Base-by-base conservation (phyloP, 2,329 filamentous ascomycete genomes). In the Pseudovirgaria hyperparasitica region DNA sequence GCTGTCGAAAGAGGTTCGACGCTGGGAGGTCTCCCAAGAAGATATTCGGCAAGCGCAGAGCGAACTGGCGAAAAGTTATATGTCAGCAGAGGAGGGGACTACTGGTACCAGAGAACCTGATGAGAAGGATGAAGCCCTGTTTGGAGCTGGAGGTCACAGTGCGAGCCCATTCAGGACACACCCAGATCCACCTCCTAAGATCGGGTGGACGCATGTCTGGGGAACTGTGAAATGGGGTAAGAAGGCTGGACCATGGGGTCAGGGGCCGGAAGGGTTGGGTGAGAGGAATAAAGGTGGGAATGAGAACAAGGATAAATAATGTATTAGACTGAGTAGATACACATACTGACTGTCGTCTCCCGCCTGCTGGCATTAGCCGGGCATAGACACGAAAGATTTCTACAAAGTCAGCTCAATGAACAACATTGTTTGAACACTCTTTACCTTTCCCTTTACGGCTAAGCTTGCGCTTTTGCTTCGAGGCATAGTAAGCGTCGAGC, bases 1-100 rank as follows among this genome's bases (percentile, higher is more conserved):
- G 3, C 44, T 85, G 20, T 67, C 73, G 1, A 36, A 48, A 1
- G 71, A 78, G 34, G 67, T 71, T 6, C 54, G 81, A 25, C 67
- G 75, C 40, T 84, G 79, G 79, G 78, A 82, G 44, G 38, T 42
- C 6, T 20, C 31, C 2, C 7, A 23, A 17, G 20, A 31, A 11
- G 28, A 13, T 3, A 18, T 16, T 33, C 18, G 22, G 25, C 20
- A 7, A 7, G 19, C 21, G 34, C 12, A 13, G 13, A 5, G 10
- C 22, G 30, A 11, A 5, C 14, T 8, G 22, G 25, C n/a, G n/a
- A n/a, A n/a, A n/a, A n/a, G n/a, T n/a, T n/a, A n/a, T n/a, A n/a
- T n/a, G 25, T 17, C 6, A 11, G 10, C 9, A 12, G n/a, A 10
- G 15, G 19, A 21, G 32, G 31, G n/a, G 19, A 25, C 23, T 24